Conservation (phyloP, 2,329 filamentous ascomycete genomes). For the Fusarium vanettenii region DNA sequence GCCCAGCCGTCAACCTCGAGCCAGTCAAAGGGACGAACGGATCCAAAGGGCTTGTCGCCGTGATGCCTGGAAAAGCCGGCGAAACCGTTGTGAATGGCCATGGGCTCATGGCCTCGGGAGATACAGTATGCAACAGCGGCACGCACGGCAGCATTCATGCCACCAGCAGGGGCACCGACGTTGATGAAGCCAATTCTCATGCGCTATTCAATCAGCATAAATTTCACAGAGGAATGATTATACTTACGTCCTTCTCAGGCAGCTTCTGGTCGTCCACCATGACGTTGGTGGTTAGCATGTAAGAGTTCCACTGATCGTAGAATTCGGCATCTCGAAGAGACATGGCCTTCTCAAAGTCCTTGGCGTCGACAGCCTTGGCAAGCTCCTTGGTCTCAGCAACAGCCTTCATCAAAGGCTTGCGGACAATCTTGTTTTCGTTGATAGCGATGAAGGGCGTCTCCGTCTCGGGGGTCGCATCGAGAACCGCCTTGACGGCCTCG, state of each 20-base stretch:
- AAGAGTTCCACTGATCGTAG: conserved; percentile 89
- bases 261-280: conserved; percentile 76
- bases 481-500: conserved; percentile 90
- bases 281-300: conserved; percentile 89
- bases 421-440: conserved; percentile 96
- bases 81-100: conserved; percentile 97
- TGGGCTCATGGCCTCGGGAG: conserved; percentile 88
- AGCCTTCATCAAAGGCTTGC: conserved; percentile 89
- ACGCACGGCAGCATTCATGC: conserved; percentile 97
- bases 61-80: conserved; percentile 93
- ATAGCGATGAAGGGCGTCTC: conserved; percentile 96
- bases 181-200: conserved; percentile 97
- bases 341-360: conserved; percentile 92
- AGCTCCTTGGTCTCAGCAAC: conserved; percentile 89
- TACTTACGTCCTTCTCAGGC: conserved; percentile 75
- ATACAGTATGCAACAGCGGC: conserved; percentile 94
- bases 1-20: conserved; percentile 96
- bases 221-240: background rate
- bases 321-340: conserved; percentile 91
- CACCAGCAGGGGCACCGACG: conserved; percentile 94
- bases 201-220: conserved; percentile 63
- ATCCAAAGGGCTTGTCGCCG: conserved; percentile 80
- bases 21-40: conserved; percentile 90
- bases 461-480: conserved; percentile 88
- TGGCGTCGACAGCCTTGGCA: conserved; percentile 81